These are phyloP conservation scores for Pisolithus marmoratus DNA, from an alignment of 768 basidiomycete species.

Conservation along the genomic window DNA sequence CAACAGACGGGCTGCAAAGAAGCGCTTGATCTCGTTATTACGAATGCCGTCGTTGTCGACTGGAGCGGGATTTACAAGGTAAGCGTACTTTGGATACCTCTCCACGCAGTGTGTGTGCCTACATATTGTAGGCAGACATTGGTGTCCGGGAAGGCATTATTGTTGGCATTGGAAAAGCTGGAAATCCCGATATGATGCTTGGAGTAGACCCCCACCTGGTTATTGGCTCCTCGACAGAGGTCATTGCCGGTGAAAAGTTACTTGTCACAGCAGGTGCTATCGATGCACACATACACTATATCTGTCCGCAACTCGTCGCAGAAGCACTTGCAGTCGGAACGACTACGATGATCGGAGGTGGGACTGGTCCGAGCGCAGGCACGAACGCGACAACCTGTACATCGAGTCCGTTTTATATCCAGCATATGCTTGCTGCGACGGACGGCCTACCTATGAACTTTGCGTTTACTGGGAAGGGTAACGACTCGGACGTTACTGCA, in stretches of 20 bases:
- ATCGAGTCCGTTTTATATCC: slow-evolving; percentile 82
- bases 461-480: slow-evolving; percentile 94
- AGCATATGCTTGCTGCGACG: slow-evolving; percentile 86
- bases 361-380: slow-evolving; percentile 88
- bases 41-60: slow-evolving; percentile 90
- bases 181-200: slow-evolving; percentile 92
- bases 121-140: slow-evolving; percentile 75
- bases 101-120: not conserved
- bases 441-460: slow-evolving; percentile 90
- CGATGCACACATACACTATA: slow-evolving; percentile 91
- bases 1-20: slow-evolving; percentile 74
- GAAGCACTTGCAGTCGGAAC: slow-evolving; percentile 82
- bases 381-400: slow-evolving; percentile 93
- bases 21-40: slow-evolving; percentile 87
- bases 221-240: slow-evolving; percentile 90
- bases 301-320: slow-evolving; percentile 86
- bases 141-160: slow-evolving; percentile 84
- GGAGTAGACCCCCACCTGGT: slow-evolving; percentile 65
- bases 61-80: slow-evolving; percentile 97
- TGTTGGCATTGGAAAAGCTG: slow-evolving; percentile 90
- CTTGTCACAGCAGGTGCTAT: slow-evolving; percentile 92
- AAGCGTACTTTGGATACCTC: not conserved
- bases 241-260: slow-evolving; percentile 91
- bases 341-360: slow-evolving; percentile 94
- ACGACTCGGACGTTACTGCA: slow-evolving; percentile 72